These are phyloP conservation scores for Scheffersomyces cryptocercus DNA, from an alignment of 1,139 yeast genomes.

Conservation along the genomic window DNA sequence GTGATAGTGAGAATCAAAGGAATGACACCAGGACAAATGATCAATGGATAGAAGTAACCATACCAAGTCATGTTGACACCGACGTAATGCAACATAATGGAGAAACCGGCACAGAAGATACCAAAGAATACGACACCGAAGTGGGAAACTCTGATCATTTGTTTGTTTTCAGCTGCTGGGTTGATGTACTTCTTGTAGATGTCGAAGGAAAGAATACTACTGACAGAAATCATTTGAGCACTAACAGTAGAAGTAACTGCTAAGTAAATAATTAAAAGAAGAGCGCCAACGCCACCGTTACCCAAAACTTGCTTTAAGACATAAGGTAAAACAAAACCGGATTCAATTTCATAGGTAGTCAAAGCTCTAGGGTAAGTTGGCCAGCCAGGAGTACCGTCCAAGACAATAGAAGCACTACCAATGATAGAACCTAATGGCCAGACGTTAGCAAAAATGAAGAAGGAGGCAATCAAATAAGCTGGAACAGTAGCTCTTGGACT, in stretches of 20 bases:
- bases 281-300: slow-evolving; percentile 30
- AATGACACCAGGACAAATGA: slow-evolving; percentile 38
- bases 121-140: slow-evolving; percentile 30
- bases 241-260: slow-evolving; percentile 35
- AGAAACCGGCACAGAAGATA: slow-evolving; percentile 29
- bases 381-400: slow-evolving; percentile 23
- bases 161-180: slow-evolving; percentile 24
- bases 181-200: slow-evolving; percentile 30
- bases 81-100: slow-evolving; percentile 33
- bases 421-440: slow-evolving; percentile 34
- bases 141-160: slow-evolving; percentile 29
- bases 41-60: slow-evolving; percentile 34
- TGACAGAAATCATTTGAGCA: slow-evolving; percentile 34
- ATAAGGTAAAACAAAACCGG: slow-evolving; percentile 31
- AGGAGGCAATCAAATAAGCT: slow-evolving; percentile 37
- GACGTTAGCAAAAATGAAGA: slow-evolving; percentile 30
- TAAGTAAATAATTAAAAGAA: slow-evolving; percentile 26
- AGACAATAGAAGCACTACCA: slow-evolving; percentile 27
- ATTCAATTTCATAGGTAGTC: slow-evolving; percentile 24
- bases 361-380: slow-evolving; percentile 33
- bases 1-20: slow-evolving; percentile 34
- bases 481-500: slow-evolving; percentile 35
- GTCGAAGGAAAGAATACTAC: slow-evolving; percentile 31
- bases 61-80: slow-evolving; percentile 36
- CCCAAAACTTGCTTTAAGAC: slow-evolving; percentile 28